These are phyloP conservation scores for Acidiella bohemica DNA, from an alignment of 495 filamentous ascomycete species.

Conservation along the genomic window DNA sequence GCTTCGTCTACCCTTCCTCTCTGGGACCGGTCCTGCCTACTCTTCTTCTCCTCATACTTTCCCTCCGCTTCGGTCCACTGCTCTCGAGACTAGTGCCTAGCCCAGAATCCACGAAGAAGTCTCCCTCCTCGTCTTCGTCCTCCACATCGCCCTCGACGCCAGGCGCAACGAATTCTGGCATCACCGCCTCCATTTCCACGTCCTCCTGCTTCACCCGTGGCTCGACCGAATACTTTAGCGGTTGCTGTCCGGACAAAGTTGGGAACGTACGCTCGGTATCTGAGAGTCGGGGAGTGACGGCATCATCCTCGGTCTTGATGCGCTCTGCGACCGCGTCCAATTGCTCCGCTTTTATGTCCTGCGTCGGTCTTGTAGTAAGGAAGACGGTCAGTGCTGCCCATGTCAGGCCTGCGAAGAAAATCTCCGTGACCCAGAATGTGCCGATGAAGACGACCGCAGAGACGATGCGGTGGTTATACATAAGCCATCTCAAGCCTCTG, in stretches of 20 bases:
- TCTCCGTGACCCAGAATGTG: constrained; percentile 61
- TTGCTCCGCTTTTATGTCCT: constrained; percentile 13
- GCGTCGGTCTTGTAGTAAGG: not conserved
- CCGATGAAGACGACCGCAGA: constrained; percentile 52
- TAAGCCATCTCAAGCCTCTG: constrained; percentile 61
- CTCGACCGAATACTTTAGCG: constrained; percentile 26
- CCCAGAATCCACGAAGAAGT: constrained; percentile 26
- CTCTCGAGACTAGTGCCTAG: constrained; percentile 32
- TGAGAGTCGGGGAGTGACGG: constrained; percentile 29
- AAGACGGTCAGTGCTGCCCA: constrained; percentile 41
- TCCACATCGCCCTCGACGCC: constrained; percentile 29
- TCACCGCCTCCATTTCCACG: constrained; percentile 6
- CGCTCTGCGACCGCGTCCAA: constrained; percentile 4
- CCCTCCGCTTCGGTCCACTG: constrained; percentile 14
- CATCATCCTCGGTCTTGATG: constrained; percentile 27
- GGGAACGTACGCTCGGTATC: constrained; percentile 43
- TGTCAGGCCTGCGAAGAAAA: constrained; percentile 43
- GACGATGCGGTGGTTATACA: constrained; percentile 64
- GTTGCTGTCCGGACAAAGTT: constrained; percentile 37
- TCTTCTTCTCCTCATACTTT: constrained; percentile 16
- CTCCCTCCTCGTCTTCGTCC: constrained; percentile 27
- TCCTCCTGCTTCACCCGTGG: constrained; percentile 20
- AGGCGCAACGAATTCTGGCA: constrained; percentile 1
- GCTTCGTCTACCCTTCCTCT: constrained; percentile 4
- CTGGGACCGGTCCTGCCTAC: constrained; percentile 3